These are phyloP conservation scores for Macrolepiota albuminosa DNA, from an alignment of 768 basidiomycete genomes.

Conservation along the genomic window DNA sequence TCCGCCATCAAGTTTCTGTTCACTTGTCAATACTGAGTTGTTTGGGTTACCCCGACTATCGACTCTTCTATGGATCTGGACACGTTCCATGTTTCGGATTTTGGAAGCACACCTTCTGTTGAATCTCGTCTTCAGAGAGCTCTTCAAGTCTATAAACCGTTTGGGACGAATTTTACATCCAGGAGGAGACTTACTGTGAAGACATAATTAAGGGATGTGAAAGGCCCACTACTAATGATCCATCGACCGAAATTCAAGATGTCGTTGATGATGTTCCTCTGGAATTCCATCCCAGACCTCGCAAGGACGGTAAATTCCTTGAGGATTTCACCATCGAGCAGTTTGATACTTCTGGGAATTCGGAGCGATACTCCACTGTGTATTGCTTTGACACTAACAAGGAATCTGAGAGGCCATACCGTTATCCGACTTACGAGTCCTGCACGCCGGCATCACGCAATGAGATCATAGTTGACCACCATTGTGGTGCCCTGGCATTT, in stretches of 20 bases:
- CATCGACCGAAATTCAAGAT: not conserved
- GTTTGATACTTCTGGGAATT: conserved; percentile 8
- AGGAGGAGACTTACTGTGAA: conserved; percentile 32
- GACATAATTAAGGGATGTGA: conserved; percentile 7
- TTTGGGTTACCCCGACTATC: not conserved
- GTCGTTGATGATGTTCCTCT: not conserved
- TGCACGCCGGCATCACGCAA: conserved; percentile 40
- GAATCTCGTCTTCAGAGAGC: conserved; percentile 17
- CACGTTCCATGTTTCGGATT: not conserved
- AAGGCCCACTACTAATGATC: not conserved
- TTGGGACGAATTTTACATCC: conserved; percentile 45
- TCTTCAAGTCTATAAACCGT: conserved; percentile 26
- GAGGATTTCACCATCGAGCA: conserved; percentile 16
- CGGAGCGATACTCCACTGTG: conserved; percentile 11
- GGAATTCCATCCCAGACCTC: conserved; percentile 5
- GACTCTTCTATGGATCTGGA: conserved; percentile 10
- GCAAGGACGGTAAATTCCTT: not conserved
- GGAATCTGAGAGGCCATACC: not conserved
- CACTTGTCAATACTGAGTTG: not conserved
- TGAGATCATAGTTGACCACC: conserved; percentile 10
- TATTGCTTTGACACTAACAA: conserved; percentile 1
- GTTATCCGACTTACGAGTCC: conserved; percentile 34
- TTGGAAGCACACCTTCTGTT: not conserved
- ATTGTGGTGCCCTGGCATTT: conserved; percentile 21
- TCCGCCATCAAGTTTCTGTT: not conserved